A percentile compares a stretch with the other conserved stretches of the same genome.
These are phyloP conservation scores for Ailanthus altissimus DNA, from an alignment of 345 rosid species.

Conservation along the genomic window DNA sequence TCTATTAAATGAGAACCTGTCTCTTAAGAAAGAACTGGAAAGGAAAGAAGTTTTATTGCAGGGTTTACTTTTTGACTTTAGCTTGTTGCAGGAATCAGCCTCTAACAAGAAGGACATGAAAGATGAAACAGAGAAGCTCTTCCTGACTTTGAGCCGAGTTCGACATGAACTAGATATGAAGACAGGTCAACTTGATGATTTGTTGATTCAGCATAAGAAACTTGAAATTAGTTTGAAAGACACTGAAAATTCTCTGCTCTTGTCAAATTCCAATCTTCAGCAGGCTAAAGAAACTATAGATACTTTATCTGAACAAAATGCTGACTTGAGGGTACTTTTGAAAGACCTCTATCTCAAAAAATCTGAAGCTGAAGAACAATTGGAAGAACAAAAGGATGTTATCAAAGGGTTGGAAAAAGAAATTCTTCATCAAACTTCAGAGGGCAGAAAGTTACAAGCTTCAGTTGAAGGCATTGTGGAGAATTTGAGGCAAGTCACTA, in stretches of 20 bases:
- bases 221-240: slow-evolving; percentile 53
- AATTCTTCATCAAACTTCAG: slow-evolving; percentile 59
- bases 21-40: slow-evolving; percentile 69
- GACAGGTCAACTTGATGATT: slow-evolving; percentile 60
- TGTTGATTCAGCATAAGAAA: slow-evolving; percentile 49
- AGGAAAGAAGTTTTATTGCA: slow-evolving; percentile 74
- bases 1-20: slow-evolving; percentile 46
- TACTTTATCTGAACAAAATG: slow-evolving; percentile 61
- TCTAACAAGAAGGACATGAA: slow-evolving; percentile 62
- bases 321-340: slow-evolving; percentile 59
- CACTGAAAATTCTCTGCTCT: slow-evolving; percentile 52
- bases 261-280: slow-evolving; percentile 52
- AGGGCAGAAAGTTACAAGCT: slow-evolving; percentile 46
- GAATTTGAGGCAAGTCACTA: slow-evolving; percentile 44
- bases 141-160: slow-evolving; percentile 49
- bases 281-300: slow-evolving; percentile 58
- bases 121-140: slow-evolving; percentile 69
- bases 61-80: slow-evolving; percentile 89
- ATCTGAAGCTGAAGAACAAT: slow-evolving; percentile 63
- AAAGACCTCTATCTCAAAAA: slow-evolving; percentile 66
- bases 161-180: slow-evolving; percentile 63
- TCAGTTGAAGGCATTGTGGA: slow-evolving; percentile 52
- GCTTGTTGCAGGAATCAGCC: slow-evolving; percentile 88
- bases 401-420: slow-evolving; percentile 75
- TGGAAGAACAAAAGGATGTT: slow-evolving; percentile 74